Conservation (phyloP, 495 filamentous ascomycete genomes). For the Sporormia fimetaria region DNA sequence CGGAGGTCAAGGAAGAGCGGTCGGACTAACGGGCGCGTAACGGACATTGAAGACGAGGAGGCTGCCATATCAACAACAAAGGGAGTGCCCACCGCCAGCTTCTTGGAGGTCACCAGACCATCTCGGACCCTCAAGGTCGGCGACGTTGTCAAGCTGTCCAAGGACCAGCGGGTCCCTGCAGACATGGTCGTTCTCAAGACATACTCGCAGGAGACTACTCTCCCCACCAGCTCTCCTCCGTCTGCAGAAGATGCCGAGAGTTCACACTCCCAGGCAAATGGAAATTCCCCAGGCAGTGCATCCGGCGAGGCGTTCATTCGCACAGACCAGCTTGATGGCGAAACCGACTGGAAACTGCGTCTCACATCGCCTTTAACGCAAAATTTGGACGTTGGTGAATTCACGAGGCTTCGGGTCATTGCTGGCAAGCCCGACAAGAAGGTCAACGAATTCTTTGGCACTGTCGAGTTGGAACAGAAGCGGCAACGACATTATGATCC, state of each 20-base stretch:
- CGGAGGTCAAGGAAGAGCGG: constrained; percentile 14
- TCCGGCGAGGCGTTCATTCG: constrained; percentile 89
- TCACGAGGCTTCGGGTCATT: constrained; percentile 61
- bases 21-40: constrained; percentile 27
- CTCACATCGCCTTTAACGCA: constrained; percentile 79
- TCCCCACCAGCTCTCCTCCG: constrained; percentile 24
- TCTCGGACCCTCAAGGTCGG: constrained; percentile 89
- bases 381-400: constrained; percentile 51
- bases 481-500: constrained; percentile 24
- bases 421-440: constrained; percentile 82
- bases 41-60: constrained; percentile 35
- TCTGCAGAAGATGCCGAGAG: constrained; percentile 35
- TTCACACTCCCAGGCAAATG: neutral
- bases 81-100: constrained; percentile 34
- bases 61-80: constrained; percentile 31
- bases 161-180: constrained; percentile 84
- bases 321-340: constrained; percentile 94
- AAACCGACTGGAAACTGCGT: constrained; percentile 97
- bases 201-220: constrained; percentile 49
- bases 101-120: constrained; percentile 58
- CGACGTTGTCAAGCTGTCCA: constrained; percentile 81
- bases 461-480: constrained; percentile 49
- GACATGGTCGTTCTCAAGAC: constrained; percentile 91
- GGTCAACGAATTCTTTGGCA: constrained; percentile 89
- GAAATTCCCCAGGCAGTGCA: constrained; percentile 12